Percentiles rank a stretch among this genome's conserved stretches.
Conservation (phyloP, 768 basidiomycete genomes). For the Lactarius sanguifluus region DNA sequence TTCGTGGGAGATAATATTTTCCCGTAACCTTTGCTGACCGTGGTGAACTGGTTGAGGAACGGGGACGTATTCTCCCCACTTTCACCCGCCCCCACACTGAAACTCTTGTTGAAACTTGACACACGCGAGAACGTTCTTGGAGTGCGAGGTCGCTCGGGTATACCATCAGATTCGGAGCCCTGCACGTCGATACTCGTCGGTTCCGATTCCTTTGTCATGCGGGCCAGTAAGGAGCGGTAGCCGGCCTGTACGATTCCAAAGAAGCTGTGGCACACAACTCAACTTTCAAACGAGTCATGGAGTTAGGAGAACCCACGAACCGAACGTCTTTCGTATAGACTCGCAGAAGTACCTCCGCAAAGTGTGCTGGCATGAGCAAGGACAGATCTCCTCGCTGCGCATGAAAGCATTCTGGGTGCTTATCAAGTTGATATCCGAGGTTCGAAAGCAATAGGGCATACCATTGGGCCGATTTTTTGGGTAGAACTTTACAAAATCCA, state of each 20-base stretch:
- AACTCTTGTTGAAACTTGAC: conserved; percentile 25
- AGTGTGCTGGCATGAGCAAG: conserved; percentile 58
- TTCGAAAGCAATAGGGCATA: conserved; percentile 34
- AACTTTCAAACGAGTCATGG: background rate
- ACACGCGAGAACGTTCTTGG: conserved; percentile 20
- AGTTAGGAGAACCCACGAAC: conserved; percentile 34
- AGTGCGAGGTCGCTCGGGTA: conserved; percentile 20
- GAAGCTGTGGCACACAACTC: conserved; percentile 38
- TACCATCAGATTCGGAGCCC: conserved; percentile 21
- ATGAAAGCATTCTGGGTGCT: conserved; percentile 41
- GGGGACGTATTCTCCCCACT: conserved; percentile 13
- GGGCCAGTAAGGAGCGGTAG: conserved; percentile 48
- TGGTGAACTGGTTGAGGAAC: conserved; percentile 23
- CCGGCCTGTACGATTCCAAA: conserved; percentile 67
- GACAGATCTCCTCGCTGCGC: conserved; percentile 62
- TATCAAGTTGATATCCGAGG: background rate
- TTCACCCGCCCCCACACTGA: conserved; percentile 14
- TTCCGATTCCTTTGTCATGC: background rate
- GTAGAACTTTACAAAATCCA: conserved; percentile 71
- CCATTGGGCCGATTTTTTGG: conserved; percentile 60
- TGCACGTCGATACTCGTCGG: conserved; percentile 22
- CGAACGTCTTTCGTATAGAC: conserved; percentile 64
- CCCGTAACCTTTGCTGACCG: conserved; percentile 16
- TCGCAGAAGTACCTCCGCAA: conserved; percentile 68
- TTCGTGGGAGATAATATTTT: conserved; percentile 18